A percentile compares a stretch with the other conserved stretches of the same genome.
phyloP scores from a whole-genome alignment of 2,329 filamentous ascomycete genomes.

The Aspergillus persii region DNA sequence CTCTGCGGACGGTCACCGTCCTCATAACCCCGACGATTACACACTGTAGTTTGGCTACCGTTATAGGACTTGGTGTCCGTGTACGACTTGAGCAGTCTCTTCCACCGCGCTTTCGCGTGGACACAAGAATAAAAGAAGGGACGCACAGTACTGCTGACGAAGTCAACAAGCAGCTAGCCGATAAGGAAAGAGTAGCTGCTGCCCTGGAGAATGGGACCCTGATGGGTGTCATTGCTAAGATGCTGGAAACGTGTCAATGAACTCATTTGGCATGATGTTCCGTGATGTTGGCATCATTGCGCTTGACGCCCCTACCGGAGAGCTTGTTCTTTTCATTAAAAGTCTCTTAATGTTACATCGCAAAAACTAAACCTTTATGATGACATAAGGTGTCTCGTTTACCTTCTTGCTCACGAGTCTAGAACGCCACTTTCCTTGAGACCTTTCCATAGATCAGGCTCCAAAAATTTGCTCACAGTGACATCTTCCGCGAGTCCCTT shows the following conservation, averaged over 20 bases:
- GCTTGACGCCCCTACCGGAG: not conserved
- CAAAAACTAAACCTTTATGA: not conserved
- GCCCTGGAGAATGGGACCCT: conserved; percentile 91
- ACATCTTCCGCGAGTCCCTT: conserved; percentile 97
- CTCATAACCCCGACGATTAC: conserved; percentile 95
- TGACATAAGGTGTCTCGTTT: not conserved
- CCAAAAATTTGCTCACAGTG: conserved; percentile 91
- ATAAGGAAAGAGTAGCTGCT: conserved; percentile 94
- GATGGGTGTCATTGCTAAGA: conserved; percentile 84
- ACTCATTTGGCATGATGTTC: not conserved
- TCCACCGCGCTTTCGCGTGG: conserved; percentile 85
- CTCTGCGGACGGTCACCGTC: conserved; percentile 74
- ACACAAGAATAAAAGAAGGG: conserved; percentile 91
- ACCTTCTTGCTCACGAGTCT: conserved; percentile 51
- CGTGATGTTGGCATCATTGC: not conserved
- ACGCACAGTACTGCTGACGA: conserved; percentile 94
- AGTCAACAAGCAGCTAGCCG: conserved; percentile 92
- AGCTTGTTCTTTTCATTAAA: not conserved
- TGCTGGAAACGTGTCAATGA: conserved; percentile 81
- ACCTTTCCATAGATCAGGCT: conserved; percentile 87
- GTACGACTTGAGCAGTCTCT: conserved; percentile 88
- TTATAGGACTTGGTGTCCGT: conserved; percentile 90
- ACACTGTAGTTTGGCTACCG: conserved; percentile 92
- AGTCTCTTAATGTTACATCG: not conserved
- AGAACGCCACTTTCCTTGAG: conserved; percentile 86